A percentile compares a stretch with the other conserved stretches of the same genome.
These are phyloP conservation scores for Leccinum imitatum DNA, from an alignment of 768 basidiomycete species.

Conservation along the genomic window DNA sequence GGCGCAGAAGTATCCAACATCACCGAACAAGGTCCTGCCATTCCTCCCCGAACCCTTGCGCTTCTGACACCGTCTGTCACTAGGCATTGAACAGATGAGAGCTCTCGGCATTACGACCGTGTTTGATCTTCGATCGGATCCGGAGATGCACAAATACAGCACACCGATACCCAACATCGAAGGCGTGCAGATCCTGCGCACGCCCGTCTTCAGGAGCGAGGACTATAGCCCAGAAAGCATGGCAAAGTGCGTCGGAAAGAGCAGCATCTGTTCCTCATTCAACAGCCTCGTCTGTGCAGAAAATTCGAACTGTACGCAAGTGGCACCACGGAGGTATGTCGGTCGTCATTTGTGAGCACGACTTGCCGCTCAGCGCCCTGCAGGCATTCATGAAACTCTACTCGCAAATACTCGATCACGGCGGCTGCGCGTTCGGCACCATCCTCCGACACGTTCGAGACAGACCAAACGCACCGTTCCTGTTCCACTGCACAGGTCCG, in stretches of 20 bases:
- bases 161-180: constrained; percentile 62
- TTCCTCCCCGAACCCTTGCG: neutral
- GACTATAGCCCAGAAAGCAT: constrained; percentile 85
- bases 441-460: constrained; percentile 77
- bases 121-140: constrained; percentile 79
- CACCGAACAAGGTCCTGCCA: constrained; percentile 59
- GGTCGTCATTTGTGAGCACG: neutral
- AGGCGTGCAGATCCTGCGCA: constrained; percentile 57
- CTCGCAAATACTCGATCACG: constrained; percentile 77
- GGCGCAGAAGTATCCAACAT: constrained; percentile 73
- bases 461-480: constrained; percentile 56
- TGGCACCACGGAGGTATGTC: constrained; percentile 71
- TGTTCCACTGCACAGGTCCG: constrained; percentile 78
- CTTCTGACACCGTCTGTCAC: constrained; percentile 2
- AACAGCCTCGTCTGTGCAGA: constrained; percentile 22
- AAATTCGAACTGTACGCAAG: constrained; percentile 67
- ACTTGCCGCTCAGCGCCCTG: neutral
- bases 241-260: constrained; percentile 66
- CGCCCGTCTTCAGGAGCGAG: constrained; percentile 64
- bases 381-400: constrained; percentile 83
- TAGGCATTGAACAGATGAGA: constrained; percentile 59
- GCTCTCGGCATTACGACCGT: constrained; percentile 64
- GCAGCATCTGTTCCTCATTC: neutral
- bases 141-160: constrained; percentile 74
- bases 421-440: constrained; percentile 61